Evolutionary conservation across 2,329 filamentous ascomycete species (phyloP).

Genomic region (Myriosclerotinia duriaeana): DNA sequence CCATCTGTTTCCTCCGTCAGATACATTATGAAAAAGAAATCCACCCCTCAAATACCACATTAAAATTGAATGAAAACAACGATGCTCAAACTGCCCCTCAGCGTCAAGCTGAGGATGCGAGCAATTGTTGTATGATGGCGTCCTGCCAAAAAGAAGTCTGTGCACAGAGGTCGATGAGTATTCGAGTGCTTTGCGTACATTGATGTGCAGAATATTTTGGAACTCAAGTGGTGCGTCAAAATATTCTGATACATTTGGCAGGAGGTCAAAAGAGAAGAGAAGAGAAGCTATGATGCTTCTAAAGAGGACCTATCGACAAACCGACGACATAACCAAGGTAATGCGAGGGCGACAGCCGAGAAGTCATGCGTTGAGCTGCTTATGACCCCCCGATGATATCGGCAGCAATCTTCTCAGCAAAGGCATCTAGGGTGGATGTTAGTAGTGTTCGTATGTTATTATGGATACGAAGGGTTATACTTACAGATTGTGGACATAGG

Average conservation of each 20-base stretch:
- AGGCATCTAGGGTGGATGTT: slow-evolving; percentile 38
- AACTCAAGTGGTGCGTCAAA: slow-evolving; percentile 16
- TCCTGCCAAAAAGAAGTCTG: neutral
- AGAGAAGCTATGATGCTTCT: neutral
- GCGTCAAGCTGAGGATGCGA: neutral
- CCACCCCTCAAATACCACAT: slow-evolving; percentile 1
- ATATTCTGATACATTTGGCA: neutral
- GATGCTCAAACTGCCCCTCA: slow-evolving; percentile 16
- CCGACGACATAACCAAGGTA: neutral
- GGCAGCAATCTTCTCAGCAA: slow-evolving; percentile 46
- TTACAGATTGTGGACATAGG: slow-evolving; percentile 45
- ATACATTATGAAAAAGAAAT: slow-evolving; percentile 1
- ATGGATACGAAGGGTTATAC: slow-evolving; percentile 25
- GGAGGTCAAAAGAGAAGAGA: neutral
- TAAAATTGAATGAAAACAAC: neutral
- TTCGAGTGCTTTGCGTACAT: neutral
- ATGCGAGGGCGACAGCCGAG: neutral
- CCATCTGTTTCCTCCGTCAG: neutral
- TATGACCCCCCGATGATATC: slow-evolving; percentile 21
- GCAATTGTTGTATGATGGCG: neutral
- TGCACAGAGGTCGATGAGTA: neutral
- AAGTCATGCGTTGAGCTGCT: neutral
- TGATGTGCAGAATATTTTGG: neutral
- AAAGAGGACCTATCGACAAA: neutral
- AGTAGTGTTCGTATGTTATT: neutral